A percentile compares a stretch with the other conserved stretches of the same genome.
Evolutionary conservation across 2,329 filamentous ascomycete species (phyloP).

Genomic region (Colletotrichum tabaci): DNA sequence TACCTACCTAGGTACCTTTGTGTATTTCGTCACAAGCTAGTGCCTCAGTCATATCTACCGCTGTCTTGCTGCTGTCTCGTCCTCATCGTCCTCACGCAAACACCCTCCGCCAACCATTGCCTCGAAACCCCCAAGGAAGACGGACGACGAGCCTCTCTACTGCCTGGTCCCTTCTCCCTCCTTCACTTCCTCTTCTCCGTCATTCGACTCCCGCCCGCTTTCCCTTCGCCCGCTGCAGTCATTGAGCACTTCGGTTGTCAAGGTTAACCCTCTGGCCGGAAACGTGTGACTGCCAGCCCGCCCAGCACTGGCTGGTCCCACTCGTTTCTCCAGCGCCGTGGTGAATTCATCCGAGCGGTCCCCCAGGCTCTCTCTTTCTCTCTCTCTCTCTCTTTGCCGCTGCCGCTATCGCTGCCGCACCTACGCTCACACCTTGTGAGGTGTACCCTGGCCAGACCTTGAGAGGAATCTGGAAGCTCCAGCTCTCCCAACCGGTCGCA

Average conservation of each 20-base stretch:
- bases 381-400: background rate
- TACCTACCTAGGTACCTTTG: background rate
- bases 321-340: conserved; percentile 39
- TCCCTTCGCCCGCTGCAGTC: conserved; percentile 15
- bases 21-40: conserved; percentile 21
- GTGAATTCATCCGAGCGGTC: conserved; percentile 39
- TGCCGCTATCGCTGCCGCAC: conserved; percentile 25
- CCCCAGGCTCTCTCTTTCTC: conserved; percentile 10
- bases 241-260: conserved; percentile 27
- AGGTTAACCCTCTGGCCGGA: conserved; percentile 32
- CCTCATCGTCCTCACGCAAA: conserved; percentile 19
- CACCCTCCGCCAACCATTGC: conserved; percentile 6
- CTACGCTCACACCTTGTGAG: conserved; percentile 31
- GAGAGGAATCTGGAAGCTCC: conserved; percentile 32
- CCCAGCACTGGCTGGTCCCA: conserved; percentile 37
- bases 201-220: conserved; percentile 15
- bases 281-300: conserved; percentile 33
- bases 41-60: conserved; percentile 35
- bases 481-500: conserved; percentile 9
- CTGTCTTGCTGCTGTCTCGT: conserved; percentile 10
- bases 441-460: conserved; percentile 15
- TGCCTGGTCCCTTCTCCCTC: conserved; percentile 9
- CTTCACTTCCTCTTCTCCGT: background rate
- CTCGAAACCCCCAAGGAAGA: conserved; percentile 12
- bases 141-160: conserved; percentile 5